Evolutionary conservation across 2,329 filamentous ascomycete species (phyloP).

Genomic region (Westerdykella aurantiaca): DNA sequence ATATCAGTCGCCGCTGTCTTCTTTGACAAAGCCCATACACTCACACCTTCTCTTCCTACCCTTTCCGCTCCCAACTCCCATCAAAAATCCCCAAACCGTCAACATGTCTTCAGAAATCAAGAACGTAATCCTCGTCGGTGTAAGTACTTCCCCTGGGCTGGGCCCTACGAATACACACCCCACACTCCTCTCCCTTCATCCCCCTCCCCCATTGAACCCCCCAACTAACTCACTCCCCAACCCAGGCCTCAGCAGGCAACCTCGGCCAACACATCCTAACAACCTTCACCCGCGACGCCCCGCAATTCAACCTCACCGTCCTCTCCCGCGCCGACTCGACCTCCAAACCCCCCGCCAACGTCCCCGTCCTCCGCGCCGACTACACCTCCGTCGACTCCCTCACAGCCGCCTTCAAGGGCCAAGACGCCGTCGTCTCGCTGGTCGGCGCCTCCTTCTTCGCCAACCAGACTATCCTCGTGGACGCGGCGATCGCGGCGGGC

Average conservation of each 20-base stretch:
- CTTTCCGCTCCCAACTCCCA: no score
- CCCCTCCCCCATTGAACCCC: neutral
- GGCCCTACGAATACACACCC: no score
- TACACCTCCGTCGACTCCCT: conserved; percentile 47
- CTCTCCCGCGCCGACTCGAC: conserved; percentile 48
- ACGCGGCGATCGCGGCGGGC: conserved; percentile 54
- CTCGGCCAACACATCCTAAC: conserved; percentile 40
- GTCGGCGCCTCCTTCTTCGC: conserved; percentile 40
- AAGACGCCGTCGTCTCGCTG: conserved; percentile 52
- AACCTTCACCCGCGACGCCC: conserved; percentile 36
- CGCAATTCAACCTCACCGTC: conserved; percentile 49
- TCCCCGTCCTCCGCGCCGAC: conserved; percentile 45
- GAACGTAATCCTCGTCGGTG: conserved; percentile 42
- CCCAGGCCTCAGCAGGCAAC: conserved; percentile 37
- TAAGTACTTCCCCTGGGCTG: conserved; percentile 24
- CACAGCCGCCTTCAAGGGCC: conserved; percentile 46
- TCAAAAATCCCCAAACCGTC: neutral
- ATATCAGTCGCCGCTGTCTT: no score
- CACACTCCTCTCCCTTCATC: neutral
- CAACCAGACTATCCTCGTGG: conserved; percentile 49
- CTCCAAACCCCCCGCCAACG: conserved; percentile 36
- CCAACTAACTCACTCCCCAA: conserved; percentile 7
- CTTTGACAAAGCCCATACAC: no score
- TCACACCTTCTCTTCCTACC: no score
- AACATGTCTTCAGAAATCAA: conserved; percentile 33